Base-by-base conservation (phyloP, 768 basidiomycete species). In the Leccinum arenicola region DNA sequence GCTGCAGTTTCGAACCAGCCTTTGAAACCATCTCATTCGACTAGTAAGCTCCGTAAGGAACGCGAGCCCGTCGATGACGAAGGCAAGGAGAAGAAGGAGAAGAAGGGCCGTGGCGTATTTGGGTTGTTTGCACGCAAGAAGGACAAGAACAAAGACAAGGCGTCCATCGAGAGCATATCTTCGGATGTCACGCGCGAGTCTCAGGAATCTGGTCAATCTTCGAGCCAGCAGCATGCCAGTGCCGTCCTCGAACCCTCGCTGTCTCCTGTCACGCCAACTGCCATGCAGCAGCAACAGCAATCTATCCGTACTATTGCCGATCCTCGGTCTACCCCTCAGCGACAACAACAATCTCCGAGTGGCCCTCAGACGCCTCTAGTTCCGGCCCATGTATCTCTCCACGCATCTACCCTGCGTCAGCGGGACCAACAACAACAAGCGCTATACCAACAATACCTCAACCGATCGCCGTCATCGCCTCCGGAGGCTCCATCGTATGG, bases 381-480 rank as follows among this genome's bases (percentile, higher is more conserved):
- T 56, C 64, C 68, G 1, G 64, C 67, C 2, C 82, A 80, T 49
- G 81, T 90, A 10, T 89, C 83, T 9, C 77, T 78, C n/a, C 84
- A 85, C 50, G 77, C 83, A 4, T 73, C 84, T 14, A 85, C 88
- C 51, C 76, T 97, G 40, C 88, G 92, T 60, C 90, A 95, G 73
- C 84, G 86, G 54, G 95, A 97, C 63, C 89, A 92, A 70, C 89
- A 94, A 63, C 89, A 95, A 56, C 93, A 95, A 71, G 85, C 86
- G 10, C 75, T 91, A 31, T 97, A 96, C 72, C 88, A 87, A 63
- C 88, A 92, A 67, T 95, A 96, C 68, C 90, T 97, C 71, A 91
- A 87, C 60, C 84, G 87, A 19, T 94, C 94, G 0, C 91, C 92
- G 1, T 84, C 89, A 0, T 86, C 88, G 1, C 85, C 88, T 3